Evolutionary conservation across 1,284 basidiomycete genomes (phyloP).

Genomic region (Leccinum solheimii): DNA sequence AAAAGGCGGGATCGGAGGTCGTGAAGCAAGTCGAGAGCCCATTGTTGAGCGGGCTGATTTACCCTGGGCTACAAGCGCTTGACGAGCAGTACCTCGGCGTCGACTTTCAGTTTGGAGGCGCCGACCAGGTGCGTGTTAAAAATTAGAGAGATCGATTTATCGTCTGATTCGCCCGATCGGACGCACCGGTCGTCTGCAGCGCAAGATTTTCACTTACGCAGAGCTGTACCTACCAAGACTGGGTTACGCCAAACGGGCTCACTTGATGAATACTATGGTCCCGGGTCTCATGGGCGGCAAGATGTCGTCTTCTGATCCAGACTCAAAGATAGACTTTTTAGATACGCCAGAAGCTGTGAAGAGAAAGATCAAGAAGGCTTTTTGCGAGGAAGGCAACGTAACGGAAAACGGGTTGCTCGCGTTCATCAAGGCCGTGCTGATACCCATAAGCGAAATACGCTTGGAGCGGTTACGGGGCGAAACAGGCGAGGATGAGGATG

Average conservation of each 20-base stretch:
- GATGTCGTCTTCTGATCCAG: neutral
- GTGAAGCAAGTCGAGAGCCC: slow-evolving; percentile 93
- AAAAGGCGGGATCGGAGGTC: slow-evolving; percentile 99
- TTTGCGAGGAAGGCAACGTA: neutral
- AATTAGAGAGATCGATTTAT: neutral
- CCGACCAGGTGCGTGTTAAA: neutral
- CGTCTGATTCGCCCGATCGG: neutral
- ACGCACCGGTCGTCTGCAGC: neutral
- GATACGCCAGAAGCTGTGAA: neutral
- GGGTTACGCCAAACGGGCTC: neutral
- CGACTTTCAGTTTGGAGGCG: neutral
- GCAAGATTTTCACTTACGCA: neutral
- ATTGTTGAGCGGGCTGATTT: neutral
- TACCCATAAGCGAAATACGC: neutral
- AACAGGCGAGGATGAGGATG: neutral
- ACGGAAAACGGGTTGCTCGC: neutral
- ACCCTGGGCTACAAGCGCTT: neutral
- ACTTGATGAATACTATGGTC: neutral
- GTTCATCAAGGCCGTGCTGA: neutral
- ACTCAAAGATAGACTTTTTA: neutral
- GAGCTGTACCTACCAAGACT: neutral
- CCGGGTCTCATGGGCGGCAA: slow-evolving; percentile 1
- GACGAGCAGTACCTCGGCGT: slow-evolving; percentile 85
- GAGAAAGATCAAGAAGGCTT: neutral
- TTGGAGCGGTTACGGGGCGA: neutral